Conservation (phyloP, 495 filamentous ascomycete species). For the Staphylotrichum longicolle region DNA sequence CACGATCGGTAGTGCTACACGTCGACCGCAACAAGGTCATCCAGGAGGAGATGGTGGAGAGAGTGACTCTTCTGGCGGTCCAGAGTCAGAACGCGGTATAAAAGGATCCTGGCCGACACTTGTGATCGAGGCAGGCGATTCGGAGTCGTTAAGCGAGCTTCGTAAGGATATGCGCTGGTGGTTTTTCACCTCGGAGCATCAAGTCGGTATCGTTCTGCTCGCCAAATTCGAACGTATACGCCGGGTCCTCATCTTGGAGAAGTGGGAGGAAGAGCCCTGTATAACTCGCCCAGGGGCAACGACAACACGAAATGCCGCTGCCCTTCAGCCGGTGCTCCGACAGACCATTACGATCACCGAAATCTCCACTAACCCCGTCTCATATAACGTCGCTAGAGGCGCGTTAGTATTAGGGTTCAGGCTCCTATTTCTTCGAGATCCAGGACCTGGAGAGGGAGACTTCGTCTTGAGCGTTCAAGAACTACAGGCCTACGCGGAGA, state of each 20-base stretch:
- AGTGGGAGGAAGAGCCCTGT: neutral
- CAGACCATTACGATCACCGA: neutral
- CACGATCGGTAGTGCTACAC: constrained; percentile 9
- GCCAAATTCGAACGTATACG: constrained; percentile 22
- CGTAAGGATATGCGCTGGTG: constrained; percentile 33
- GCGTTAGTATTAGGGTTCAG: constrained; percentile 25
- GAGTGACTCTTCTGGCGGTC: constrained; percentile 28
- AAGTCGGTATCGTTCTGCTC: constrained; percentile 34
- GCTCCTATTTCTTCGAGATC: constrained; percentile 27
- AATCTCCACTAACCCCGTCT: constrained; percentile 15
- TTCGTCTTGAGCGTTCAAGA: constrained; percentile 22
- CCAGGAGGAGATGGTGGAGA: constrained; percentile 23
- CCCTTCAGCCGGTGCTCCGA: neutral
- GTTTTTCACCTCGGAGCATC: constrained; percentile 33
- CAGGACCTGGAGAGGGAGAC: constrained; percentile 24
- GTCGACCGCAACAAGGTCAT: constrained; percentile 20
- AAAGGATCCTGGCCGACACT: constrained; percentile 33
- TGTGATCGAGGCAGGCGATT: constrained; percentile 34
- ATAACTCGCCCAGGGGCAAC: constrained; percentile 16
- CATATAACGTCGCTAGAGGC: constrained; percentile 27
- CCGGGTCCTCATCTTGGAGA: constrained; percentile 20
- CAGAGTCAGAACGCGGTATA: constrained; percentile 20
- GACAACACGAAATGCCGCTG: neutral
- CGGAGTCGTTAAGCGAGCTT: constrained; percentile 27
- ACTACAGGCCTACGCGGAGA: constrained; percentile 22